Evolutionary conservation across 164 flowering plant species (phyloP), one percentile per base, ranked within the genome.

Genomic region (Warburgia ugandensis): DNA sequence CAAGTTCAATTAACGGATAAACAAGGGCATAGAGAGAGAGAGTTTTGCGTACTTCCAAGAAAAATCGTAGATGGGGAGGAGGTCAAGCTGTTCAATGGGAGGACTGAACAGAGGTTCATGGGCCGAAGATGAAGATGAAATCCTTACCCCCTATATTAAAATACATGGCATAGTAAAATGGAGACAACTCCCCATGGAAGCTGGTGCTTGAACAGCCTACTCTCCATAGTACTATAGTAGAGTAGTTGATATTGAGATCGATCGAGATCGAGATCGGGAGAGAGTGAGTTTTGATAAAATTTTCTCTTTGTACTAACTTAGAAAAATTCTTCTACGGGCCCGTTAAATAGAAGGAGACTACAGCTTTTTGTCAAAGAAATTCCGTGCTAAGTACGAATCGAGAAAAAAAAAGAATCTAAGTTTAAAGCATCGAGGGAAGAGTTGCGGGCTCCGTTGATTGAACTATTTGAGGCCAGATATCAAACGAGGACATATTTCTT

Each of bases 391-490:
- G n/a, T n/a, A n/a, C n/a, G n/a, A n/a, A n/a, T n/a, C n/a, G n/a
- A n/a, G n/a, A n/a, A n/a, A n/a, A n/a, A n/a, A n/a, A n/a, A n/a
- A n/a, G n/a, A n/a, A n/a, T n/a, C n/a, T n/a, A n/a, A n/a, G n/a
- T n/a, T 41, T 65, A 6, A 65, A 37, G 20, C 43, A 65, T 38
- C 60, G 69, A 12, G 64, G 64, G 17, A 65, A 65, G 57, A 65
- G 69, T 29, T 66, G 70, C 12, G 28, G 65, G 19, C 65, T 60
- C 11, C 54, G 65, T 1, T 61, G 65, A 62, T 60, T 66, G 50
- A 66, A 66, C 54, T 66, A 66, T 37, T 38, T 66, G 29, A 49
- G 65, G 42, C 69, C 69, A 23, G 65, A 61, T 47, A 66, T 66
- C 41, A 60, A 60, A 46, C 55, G 65, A 38, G 70, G 70, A 14